These are phyloP conservation scores for Candida ponderosae DNA, from an alignment of 805 yeast genomes.

Conservation along the genomic window DNA sequence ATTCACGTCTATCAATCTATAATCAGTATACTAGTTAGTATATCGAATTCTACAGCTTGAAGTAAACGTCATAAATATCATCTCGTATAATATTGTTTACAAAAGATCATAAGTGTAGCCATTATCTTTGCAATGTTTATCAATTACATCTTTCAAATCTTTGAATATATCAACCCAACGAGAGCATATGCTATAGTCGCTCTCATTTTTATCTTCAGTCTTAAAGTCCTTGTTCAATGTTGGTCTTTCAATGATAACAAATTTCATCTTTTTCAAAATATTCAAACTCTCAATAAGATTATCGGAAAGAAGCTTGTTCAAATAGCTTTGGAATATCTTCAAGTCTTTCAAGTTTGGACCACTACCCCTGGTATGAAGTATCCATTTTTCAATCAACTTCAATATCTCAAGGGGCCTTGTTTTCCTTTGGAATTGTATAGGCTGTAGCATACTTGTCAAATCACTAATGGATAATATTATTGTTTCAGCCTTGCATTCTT, in stretches of 20 bases:
- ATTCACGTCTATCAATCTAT: background rate
- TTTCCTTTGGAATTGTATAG: slow-evolving; percentile 26
- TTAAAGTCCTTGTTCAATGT: slow-evolving; percentile 4
- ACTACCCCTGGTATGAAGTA: slow-evolving; percentile 20
- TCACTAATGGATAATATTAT: background rate
- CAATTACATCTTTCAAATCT: background rate
- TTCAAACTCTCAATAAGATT: slow-evolving; percentile 15
- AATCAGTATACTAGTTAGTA: too few species aligned
- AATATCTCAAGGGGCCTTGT: slow-evolving; percentile 26
- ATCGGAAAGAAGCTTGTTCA: slow-evolving; percentile 19
- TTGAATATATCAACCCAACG: slow-evolving; percentile 6
- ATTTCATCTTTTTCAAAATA: slow-evolving; percentile 10
- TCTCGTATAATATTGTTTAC: too few species aligned
- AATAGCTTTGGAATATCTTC: slow-evolving; percentile 25
- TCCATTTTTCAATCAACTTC: slow-evolving; percentile 28
- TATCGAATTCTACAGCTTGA: too few species aligned
- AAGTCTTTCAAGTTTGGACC: slow-evolving; percentile 36
- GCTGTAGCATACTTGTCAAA: slow-evolving; percentile 4
- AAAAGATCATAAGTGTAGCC: background rate
- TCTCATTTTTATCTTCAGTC: too few species aligned
- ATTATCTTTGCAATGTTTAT: background rate
- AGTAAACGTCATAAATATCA: too few species aligned
- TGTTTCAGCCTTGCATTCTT: background rate
- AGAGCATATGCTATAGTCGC: too few species aligned
- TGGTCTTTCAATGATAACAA: slow-evolving; percentile 1